Percentiles rank a stretch among this genome's conserved stretches.
phyloP scores from a whole-genome alignment of 2,329 filamentous ascomycete species.

The Dichotomopilus funicola region DNA sequence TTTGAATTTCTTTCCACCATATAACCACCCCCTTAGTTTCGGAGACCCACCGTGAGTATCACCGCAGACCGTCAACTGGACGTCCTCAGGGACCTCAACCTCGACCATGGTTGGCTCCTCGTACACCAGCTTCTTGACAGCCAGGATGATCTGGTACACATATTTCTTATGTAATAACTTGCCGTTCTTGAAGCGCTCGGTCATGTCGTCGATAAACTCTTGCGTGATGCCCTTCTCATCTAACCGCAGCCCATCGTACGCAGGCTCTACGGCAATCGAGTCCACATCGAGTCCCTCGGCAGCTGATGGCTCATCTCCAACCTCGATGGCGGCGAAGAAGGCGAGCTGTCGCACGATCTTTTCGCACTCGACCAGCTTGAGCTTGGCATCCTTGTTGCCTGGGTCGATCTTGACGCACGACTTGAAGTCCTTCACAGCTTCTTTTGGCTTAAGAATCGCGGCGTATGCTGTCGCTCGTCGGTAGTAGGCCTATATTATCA shows the following conservation, averaged over 20 bases:
- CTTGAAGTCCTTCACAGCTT: constrained; percentile 88
- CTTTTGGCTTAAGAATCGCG: constrained; percentile 80
- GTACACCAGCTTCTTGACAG: constrained; percentile 82
- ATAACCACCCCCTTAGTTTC: neutral
- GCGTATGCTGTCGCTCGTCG: constrained; percentile 86
- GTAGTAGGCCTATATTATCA: constrained; percentile 69
- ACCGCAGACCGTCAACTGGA: constrained; percentile 86
- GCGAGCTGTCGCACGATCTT: constrained; percentile 88
- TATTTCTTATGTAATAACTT: constrained; percentile 97
- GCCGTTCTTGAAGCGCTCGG: constrained; percentile 86
- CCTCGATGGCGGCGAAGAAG: constrained; percentile 91
- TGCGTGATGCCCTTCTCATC: constrained; percentile 79
- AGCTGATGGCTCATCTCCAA: constrained; percentile 85
- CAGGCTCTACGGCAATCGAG: constrained; percentile 71
- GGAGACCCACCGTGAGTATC: constrained; percentile 70
- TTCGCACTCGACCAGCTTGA: constrained; percentile 88
- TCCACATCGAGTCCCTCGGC: constrained; percentile 86
- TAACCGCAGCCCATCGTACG: constrained; percentile 78
- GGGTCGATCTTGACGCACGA: constrained; percentile 83
- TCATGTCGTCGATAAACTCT: constrained; percentile 98
- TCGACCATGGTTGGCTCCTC: constrained; percentile 97
- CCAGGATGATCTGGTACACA: constrained; percentile 90
- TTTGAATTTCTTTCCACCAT: neutral
- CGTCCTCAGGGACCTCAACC: constrained; percentile 69
- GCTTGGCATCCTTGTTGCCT: constrained; percentile 79